These are phyloP conservation scores for Cylindrodendrum hubeiense DNA, from an alignment of 2,329 filamentous ascomycete genomes.

Conservation along the genomic window DNA sequence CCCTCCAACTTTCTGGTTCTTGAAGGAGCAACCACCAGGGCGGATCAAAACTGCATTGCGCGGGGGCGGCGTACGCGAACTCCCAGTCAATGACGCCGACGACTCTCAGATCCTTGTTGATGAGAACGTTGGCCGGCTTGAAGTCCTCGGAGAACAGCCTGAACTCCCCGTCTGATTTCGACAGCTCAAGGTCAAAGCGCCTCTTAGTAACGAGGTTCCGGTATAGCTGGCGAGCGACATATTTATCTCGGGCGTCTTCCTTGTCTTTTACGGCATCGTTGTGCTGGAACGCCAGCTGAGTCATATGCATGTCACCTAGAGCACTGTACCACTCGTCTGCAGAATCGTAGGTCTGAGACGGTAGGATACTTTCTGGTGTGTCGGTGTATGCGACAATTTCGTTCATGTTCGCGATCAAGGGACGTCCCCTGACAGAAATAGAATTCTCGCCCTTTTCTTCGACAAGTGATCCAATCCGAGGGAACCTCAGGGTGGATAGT, in stretches of 20 bases:
- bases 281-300: conserved; percentile 52
- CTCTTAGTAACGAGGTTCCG: conserved; percentile 42
- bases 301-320: conserved; percentile 52
- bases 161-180: conserved; percentile 17
- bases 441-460: conserved; percentile 40
- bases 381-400: conserved; percentile 44
- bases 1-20: conserved; percentile 47
- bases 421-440: conserved; percentile 46
- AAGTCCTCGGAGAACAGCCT: conserved; percentile 44
- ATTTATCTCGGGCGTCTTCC: conserved; percentile 48
- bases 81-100: conserved; percentile 57
- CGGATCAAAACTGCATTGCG: conserved; percentile 49
- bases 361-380: conserved; percentile 39
- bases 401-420: conserved; percentile 56
- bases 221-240: conserved; percentile 50
- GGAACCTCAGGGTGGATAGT: conserved; percentile 50
- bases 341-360: conserved; percentile 42
- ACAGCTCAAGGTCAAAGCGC: not conserved
- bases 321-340: conserved; percentile 49
- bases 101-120: conserved; percentile 43
- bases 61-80: conserved; percentile 50
- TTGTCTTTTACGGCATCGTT: conserved; percentile 51
- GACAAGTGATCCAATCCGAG: conserved; percentile 53
- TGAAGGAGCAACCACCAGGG: conserved; percentile 56
- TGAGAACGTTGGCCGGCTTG: conserved; percentile 48